These are phyloP conservation scores for Talinum fruticosum DNA, from an alignment of 148 eudicot genomes.

Conservation along the genomic window DNA sequence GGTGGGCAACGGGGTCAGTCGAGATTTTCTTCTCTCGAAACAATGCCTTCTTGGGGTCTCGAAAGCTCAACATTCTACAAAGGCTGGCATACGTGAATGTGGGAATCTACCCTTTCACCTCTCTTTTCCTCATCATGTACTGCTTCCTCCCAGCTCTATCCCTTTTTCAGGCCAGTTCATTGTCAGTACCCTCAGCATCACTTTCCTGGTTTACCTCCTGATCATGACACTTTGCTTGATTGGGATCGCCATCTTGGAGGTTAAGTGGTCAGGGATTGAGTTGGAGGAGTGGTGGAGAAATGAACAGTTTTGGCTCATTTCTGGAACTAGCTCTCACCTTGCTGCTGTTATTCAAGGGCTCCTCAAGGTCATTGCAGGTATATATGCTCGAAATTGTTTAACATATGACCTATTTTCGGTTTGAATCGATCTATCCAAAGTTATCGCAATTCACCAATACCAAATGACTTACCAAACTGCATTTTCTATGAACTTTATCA, in stretches of 20 bases:
- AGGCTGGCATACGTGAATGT: conserved; percentile 89
- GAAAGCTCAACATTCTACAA: conserved; percentile 50
- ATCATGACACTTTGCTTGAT: conserved; percentile 63
- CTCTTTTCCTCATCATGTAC: conserved; percentile 66
- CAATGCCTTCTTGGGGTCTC: conserved; percentile 62
- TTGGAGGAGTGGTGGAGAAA: conserved; percentile 95
- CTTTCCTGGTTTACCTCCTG: conserved; percentile 57
- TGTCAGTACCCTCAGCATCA: conserved; percentile 51
- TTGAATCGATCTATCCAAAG: not conserved
- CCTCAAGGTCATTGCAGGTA: conserved; percentile 67
- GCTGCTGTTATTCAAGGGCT: conserved; percentile 90
- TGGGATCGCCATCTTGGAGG: conserved; percentile 67
- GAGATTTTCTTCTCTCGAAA: conserved; percentile 91
- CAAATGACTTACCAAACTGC: not conserved
- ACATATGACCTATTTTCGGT: too few species aligned
- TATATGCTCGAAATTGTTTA: not conserved
- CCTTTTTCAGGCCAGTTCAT: conserved; percentile 85
- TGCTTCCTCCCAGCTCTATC: conserved; percentile 95
- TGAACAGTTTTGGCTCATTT: conserved; percentile 91
- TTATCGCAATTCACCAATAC: not conserved
- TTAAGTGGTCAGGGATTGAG: conserved; percentile 81
- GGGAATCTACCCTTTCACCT: conserved; percentile 87
- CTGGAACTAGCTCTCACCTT: conserved; percentile 83
- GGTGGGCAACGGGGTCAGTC: conserved; percentile 96
- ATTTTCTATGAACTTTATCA: too few species aligned